phyloP scores from a whole-genome alignment of 176 grass and related monocot genomes.

The Thalia dealbata region DNA sequence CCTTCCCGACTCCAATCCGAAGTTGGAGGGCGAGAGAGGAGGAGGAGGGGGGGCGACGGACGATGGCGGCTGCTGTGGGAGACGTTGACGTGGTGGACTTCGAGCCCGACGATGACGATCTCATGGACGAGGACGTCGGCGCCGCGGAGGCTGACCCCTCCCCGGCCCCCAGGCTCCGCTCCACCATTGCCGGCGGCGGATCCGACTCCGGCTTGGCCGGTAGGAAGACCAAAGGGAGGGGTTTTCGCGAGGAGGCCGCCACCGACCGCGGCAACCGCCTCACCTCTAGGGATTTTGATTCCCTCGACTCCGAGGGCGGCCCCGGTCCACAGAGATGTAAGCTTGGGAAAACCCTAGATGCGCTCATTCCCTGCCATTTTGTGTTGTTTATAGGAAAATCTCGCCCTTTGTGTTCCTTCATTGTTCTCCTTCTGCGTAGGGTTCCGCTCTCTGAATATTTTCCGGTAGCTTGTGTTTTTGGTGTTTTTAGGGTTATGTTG shows the following conservation, averaged over 20 bases:
- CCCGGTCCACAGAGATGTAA: conserved; percentile 72
- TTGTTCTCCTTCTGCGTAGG: not conserved
- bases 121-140: conserved; percentile 75
- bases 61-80: conserved; percentile 31
- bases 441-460: not conserved
- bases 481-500: not conserved
- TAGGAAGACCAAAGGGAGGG: conserved; percentile 75
- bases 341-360: conserved; percentile 2
- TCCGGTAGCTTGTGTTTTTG: not conserved
- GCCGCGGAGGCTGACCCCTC: conserved; percentile 26
- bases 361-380: not conserved
- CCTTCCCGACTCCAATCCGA: not conserved
- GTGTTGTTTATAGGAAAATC: too few relatives aligned
- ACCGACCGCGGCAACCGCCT: conserved; percentile 42
- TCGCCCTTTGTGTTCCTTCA: not conserved
- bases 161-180: conserved; percentile 51
- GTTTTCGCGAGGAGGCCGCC: conserved; percentile 60
- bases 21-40: not conserved
- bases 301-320: conserved; percentile 44
- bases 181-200: conserved; percentile 52
- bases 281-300: conserved; percentile 35
- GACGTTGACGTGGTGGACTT: conserved; percentile 84
- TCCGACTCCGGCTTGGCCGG: conserved; percentile 18
- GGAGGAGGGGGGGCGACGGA: not conserved
- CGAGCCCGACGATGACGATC: conserved; percentile 81